Evolutionary conservation across 805 yeast species (phyloP).

Genomic region (Candida palmyrensis): DNA sequence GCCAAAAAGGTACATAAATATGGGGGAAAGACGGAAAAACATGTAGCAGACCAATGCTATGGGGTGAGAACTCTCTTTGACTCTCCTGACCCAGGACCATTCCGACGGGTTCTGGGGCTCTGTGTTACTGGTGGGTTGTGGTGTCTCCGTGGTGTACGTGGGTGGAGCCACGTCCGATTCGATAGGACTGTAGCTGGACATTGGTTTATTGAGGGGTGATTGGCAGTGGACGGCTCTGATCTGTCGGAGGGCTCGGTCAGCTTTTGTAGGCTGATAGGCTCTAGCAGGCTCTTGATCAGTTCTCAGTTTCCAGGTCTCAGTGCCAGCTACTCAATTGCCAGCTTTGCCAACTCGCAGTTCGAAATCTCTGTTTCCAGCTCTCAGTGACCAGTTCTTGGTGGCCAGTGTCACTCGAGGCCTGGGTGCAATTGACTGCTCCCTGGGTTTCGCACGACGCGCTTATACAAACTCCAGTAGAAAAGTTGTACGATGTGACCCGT

Average conservation of each 20-base stretch:
- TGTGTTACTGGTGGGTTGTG: not conserved
- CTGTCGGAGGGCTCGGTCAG: not conserved
- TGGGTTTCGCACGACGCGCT: too few species aligned
- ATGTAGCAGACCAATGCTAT: slow-evolving; percentile 66
- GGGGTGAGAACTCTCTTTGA: slow-evolving; percentile 76
- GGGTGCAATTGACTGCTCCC: too few species aligned
- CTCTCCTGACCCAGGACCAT: slow-evolving; percentile 23
- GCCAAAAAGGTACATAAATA: slow-evolving; percentile 67
- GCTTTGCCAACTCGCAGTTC: too few species aligned
- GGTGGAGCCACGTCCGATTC: slow-evolving; percentile 18
- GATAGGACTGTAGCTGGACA: slow-evolving; percentile 21
- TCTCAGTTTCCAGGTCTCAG: too few species aligned
- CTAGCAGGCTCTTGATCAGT: not conserved
- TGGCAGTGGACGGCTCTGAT: not conserved
- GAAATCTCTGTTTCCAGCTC: too few species aligned
- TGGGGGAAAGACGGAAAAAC: slow-evolving; percentile 56
- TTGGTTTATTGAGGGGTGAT: too few species aligned
- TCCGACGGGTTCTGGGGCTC: slow-evolving; percentile 10
- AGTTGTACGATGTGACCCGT: too few species aligned
- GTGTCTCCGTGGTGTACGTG: not conserved
- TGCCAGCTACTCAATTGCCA: too few species aligned
- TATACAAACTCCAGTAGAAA: too few species aligned
- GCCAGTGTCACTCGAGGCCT: too few species aligned
- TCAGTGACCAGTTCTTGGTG: too few species aligned
- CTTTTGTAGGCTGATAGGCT: slow-evolving; percentile 1